phyloP scores from a whole-genome alignment of 345 rosid species.

The Linum lewisii region DNA sequence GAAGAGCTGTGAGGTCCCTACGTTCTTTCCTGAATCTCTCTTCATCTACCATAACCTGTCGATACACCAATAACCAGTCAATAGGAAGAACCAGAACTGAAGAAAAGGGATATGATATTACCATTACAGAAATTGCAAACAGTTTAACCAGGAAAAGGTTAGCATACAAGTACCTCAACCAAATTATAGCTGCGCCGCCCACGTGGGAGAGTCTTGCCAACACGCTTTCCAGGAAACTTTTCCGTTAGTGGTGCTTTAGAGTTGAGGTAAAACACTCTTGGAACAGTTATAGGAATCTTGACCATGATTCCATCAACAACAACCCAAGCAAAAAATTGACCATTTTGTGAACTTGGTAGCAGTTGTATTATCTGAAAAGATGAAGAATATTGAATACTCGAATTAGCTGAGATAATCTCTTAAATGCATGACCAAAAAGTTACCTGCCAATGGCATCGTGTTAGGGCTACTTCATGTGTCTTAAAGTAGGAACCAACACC shows the following conservation, averaged over 20 bases:
- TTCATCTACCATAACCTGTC: conserved; percentile 59
- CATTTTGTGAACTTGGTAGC: conserved; percentile 46
- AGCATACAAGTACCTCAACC: conserved; percentile 46
- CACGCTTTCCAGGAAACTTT: conserved; percentile 70
- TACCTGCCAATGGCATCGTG: conserved; percentile 87
- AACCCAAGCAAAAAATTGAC: conserved; percentile 79
- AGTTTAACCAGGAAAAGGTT: conserved; percentile 2
- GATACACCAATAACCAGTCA: conserved; percentile 9
- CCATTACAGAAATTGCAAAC: conserved; percentile 12
- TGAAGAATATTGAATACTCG: neutral
- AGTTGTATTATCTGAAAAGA: conserved; percentile 71
- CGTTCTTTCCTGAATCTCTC: conserved; percentile 57
- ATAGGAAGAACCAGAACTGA: conserved; percentile 1
- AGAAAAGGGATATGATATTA: conserved; percentile 3
- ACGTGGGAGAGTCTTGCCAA: conserved; percentile 80
- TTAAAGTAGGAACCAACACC: conserved; percentile 78
- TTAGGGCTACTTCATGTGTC: conserved; percentile 67
- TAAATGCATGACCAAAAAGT: conserved; percentile 9
- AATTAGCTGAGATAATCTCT: neutral
- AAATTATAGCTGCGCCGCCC: conserved; percentile 63
- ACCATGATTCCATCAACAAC: conserved; percentile 88
- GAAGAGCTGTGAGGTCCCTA: conserved; percentile 74
- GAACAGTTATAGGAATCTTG: conserved; percentile 70
- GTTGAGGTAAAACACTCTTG: conserved; percentile 74
- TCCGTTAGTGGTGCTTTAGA: conserved; percentile 51